These are phyloP conservation scores for Trichosporon ovoides DNA, from an alignment of 1,284 basidiomycete genomes.

Conservation along the genomic window DNA sequence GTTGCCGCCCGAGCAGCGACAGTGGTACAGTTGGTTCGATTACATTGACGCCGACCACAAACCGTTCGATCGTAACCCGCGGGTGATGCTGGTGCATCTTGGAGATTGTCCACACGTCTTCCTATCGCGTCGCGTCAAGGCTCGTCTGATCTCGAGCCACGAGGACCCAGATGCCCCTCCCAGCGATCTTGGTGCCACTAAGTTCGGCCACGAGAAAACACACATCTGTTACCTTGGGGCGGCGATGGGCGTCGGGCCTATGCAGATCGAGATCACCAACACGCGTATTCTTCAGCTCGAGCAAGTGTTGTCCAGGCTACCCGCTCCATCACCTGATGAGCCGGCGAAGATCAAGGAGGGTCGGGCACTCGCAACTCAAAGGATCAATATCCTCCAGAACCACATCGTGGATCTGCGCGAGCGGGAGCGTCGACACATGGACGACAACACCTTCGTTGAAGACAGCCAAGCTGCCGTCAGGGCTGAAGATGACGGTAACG, in stretches of 20 bases:
- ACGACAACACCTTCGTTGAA: conserved; percentile 30
- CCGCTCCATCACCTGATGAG: background rate
- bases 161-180: background rate
- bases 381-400: conserved; percentile 28
- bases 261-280: conserved; percentile 64
- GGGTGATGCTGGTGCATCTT: conserved; percentile 65
- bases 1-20: conserved; percentile 39
- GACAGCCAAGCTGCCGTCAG: background rate
- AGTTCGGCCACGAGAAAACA: conserved; percentile 82
- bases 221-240: conserved; percentile 79
- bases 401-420: conserved; percentile 28
- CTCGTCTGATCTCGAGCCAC: conserved; percentile 10
- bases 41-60: conserved; percentile 74
- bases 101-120: conserved; percentile 76
- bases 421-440: conserved; percentile 31
- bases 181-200: conserved; percentile 53
- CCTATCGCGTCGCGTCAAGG: conserved; percentile 62
- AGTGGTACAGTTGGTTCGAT: conserved; percentile 78
- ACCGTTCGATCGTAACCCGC: conserved; percentile 55
- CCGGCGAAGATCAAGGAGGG: conserved; percentile 15
- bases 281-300: conserved; percentile 51
- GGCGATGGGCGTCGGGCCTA: conserved; percentile 58
- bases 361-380: conserved; percentile 4
- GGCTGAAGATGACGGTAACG: conserved; percentile 3
- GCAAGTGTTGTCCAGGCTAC: conserved; percentile 9